These are phyloP conservation scores for Nidularia sp. DNA, from an alignment of 768 basidiomycete species.

Conservation along the genomic window DNA sequence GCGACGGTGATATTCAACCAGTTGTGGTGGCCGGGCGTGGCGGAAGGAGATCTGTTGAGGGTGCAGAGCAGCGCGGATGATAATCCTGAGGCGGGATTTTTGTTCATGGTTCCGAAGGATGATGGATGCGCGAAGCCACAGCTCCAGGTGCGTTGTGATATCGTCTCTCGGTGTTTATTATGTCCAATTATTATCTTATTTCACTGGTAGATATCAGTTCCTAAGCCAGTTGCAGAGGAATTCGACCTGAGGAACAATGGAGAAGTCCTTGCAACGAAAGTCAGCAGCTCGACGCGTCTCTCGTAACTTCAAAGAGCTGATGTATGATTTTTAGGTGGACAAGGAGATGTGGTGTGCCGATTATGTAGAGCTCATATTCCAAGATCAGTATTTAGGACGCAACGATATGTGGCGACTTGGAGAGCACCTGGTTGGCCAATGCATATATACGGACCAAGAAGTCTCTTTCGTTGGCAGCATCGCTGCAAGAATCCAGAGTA, in stretches of 20 bases:
- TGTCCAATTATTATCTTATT: too few relatives aligned
- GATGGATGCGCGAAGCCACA: constrained; percentile 58
- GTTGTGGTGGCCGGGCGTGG: constrained; percentile 72
- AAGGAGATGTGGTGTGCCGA: constrained; percentile 59
- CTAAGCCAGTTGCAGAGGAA: constrained; percentile 65
- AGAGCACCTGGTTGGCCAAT: constrained; percentile 76
- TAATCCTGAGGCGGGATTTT: constrained; percentile 35
- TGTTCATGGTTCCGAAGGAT: constrained; percentile 67
- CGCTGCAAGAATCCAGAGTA: constrained; percentile 75
- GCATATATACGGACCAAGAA: constrained; percentile 81
- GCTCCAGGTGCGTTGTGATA: constrained; percentile 47
- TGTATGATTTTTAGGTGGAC: constrained; percentile 51
- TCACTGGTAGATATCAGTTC: constrained; percentile 64
- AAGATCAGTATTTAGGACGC: constrained; percentile 92
- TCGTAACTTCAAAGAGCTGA: background rate
- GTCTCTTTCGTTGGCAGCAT: constrained; percentile 81
- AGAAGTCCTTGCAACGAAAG: constrained; percentile 73
- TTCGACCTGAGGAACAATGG: constrained; percentile 69
- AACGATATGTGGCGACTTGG: constrained; percentile 96
- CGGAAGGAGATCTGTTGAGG: constrained; percentile 69
- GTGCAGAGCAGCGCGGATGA: constrained; percentile 41
- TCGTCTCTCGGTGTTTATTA: background rate
- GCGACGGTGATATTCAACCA: constrained; percentile 65
- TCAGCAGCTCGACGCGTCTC: background rate
- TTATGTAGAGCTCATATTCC: constrained; percentile 87